phyloP scores from a whole-genome alignment of 495 filamentous ascomycete species.

The Penicillium ucsense region DNA sequence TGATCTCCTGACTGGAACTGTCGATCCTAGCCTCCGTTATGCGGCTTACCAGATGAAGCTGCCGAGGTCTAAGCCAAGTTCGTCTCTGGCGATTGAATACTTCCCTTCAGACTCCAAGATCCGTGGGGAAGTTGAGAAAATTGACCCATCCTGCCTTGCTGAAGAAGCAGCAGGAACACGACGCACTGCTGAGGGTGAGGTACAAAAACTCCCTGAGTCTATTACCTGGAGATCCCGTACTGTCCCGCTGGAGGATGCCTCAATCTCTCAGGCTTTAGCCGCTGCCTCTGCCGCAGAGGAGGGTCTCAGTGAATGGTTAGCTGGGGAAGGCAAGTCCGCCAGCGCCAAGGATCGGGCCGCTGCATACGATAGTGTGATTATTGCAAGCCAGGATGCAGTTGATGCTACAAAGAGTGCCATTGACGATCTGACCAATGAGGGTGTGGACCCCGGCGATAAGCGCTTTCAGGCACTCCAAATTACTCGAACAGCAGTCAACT shows the following conservation, averaged over 20 bases:
- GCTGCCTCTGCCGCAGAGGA: conserved; percentile 45
- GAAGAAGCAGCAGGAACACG: conserved; percentile 51
- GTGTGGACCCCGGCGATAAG: conserved; percentile 72
- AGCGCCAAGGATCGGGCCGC: conserved; percentile 52
- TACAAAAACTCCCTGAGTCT: conserved; percentile 57
- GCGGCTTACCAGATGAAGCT: conserved; percentile 85
- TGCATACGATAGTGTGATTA: conserved; percentile 85
- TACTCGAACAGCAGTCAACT: conserved; percentile 86
- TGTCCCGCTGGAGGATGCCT: conserved; percentile 82
- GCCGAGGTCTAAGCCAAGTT: conserved; percentile 69
- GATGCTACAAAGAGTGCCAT: conserved; percentile 89
- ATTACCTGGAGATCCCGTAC: conserved; percentile 85
- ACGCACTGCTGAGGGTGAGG: conserved; percentile 38
- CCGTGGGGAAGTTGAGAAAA: conserved; percentile 53
- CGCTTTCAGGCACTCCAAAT: conserved; percentile 91
- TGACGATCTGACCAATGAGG: conserved; percentile 76
- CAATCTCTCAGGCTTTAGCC: conserved; percentile 68
- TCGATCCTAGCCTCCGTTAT: conserved; percentile 90
- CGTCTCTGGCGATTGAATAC: conserved; percentile 65
- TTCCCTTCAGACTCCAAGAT: conserved; percentile 56
- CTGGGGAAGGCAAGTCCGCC: conserved; percentile 25
- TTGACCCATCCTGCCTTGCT: conserved; percentile 60
- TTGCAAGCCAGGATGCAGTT: conserved; percentile 84
- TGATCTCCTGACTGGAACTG: conserved; percentile 72
- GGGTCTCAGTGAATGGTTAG: conserved; percentile 40